These are phyloP conservation scores for Chlorophyllum brunneum DNA, from an alignment of 768 basidiomycete genomes.

Conservation along the genomic window DNA sequence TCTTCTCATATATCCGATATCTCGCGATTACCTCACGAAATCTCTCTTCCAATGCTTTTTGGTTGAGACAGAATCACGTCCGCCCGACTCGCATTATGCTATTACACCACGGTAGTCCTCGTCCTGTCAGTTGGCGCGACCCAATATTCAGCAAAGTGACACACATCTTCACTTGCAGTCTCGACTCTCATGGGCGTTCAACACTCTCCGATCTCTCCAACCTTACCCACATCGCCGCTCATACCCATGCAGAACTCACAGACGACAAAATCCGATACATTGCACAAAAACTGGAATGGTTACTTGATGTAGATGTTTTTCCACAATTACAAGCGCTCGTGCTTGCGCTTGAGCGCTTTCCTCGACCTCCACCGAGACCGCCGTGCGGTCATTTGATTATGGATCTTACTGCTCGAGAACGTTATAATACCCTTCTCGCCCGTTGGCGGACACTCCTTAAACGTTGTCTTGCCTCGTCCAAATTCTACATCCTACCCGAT, in stretches of 20 bases:
- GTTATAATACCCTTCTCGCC: not conserved
- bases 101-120: slow-evolving; percentile 30
- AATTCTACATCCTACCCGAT: slow-evolving; percentile 8
- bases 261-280: slow-evolving; percentile 8
- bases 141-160: slow-evolving; percentile 30
- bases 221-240: slow-evolving; percentile 31
- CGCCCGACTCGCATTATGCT: slow-evolving; percentile 27
- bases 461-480: not conserved
- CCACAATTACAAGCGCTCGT: slow-evolving; percentile 4
- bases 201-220: slow-evolving; percentile 27
- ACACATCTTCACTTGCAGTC: slow-evolving; percentile 31
- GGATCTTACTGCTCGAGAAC: not conserved
- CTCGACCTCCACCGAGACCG: slow-evolving; percentile 1
- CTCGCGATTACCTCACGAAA: slow-evolving; percentile 32
- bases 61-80: slow-evolving; percentile 30
- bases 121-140: slow-evolving; percentile 30
- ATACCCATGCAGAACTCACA: slow-evolving; percentile 23
- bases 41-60: slow-evolving; percentile 29
- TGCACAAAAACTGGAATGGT: slow-evolving; percentile 7
- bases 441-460: slow-evolving; percentile 7
- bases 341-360: slow-evolving; percentile 5
- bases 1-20: slow-evolving; percentile 25
- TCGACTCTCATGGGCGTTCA: slow-evolving; percentile 26
- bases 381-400: not conserved
- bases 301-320: not conserved